phyloP scores from a whole-genome alignment of 768 basidiomycete genomes.

The Hydnomerulius pinastri region DNA sequence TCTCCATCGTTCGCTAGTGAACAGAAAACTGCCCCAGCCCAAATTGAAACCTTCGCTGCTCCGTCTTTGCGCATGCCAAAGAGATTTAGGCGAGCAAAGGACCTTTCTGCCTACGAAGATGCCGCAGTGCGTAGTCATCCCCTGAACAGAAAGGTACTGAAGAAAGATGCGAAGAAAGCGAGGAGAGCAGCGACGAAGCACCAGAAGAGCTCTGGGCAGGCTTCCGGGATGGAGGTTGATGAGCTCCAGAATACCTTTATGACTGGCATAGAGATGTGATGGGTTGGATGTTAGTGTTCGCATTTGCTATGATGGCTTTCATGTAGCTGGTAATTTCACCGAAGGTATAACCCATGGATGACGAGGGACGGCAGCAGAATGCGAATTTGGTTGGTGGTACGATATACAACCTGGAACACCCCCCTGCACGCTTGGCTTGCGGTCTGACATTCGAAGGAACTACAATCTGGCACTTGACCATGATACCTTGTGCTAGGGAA shows the following conservation, averaged over 20 bases:
- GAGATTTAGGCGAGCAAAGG: conserved; percentile 58
- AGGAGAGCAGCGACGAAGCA: conserved; percentile 49
- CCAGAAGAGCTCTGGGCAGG: conserved; percentile 1
- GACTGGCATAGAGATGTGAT: conserved; percentile 19
- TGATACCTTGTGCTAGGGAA: no score
- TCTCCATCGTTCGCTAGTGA: conserved; percentile 13
- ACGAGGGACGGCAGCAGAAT: no score
- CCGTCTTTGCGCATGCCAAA: conserved; percentile 44
- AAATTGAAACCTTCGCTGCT: not conserved
- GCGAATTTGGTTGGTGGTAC: no score
- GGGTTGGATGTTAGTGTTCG: no score
- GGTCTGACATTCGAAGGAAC: no score
- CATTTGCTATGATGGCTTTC: no score
- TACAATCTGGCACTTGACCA: no score
- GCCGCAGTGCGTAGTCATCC: conserved; percentile 46
- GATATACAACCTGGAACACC: no score
- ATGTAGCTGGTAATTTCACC: no score
- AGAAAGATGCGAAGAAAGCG: conserved; percentile 64
- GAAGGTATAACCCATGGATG: no score
- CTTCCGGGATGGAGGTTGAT: conserved; percentile 34
- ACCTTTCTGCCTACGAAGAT: conserved; percentile 54
- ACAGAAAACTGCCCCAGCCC: not conserved
- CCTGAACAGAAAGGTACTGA: conserved; percentile 57
- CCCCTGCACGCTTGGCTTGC: no score
- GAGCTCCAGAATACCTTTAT: conserved; percentile 25